Base-by-base conservation (phyloP, 75 land plant species). In the Larix kaempferi region DNA sequence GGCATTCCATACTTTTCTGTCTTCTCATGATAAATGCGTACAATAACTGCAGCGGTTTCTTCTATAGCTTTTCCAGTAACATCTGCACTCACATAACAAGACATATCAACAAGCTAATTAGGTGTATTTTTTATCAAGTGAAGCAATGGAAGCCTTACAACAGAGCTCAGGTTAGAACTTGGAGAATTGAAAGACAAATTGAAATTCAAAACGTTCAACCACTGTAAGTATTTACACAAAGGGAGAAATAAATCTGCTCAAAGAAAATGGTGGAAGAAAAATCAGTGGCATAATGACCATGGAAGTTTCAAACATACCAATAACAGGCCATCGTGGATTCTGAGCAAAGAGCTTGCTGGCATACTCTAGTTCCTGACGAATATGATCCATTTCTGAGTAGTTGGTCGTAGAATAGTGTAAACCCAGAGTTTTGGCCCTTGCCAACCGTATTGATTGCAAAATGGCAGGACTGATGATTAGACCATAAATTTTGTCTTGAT, bases 41-140 rank as follows among this genome's bases (percentile, higher is more conserved):
- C 80, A 39, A 96, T 83, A n/a, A 96, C 87, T 16, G 99, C 98
- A 22, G 99, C 95, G 22, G 99, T 96, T 84, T 96, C 99, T 84
- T 96, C 99, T 44, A 96, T 92, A 26, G 98, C 99, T 76, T 94
- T 96, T 22, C 95, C 95, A 10, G 99, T 94, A 37, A 96, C 98
- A 76, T 96, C 99, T 96, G 92, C 73, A 76, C n/a, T 39, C 62
- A 59, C 29, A 74, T 56, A 54, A 55, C 19, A 74, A 26, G 15
- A 49, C 52, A 49, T 49, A 1, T 49, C 52, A 49, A 49, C 10
- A 49, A 49, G 10, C 11, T 8, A 49, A 49, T 7, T 49, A 49
- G 52, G 11, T 49, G 52, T 49, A 49, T 49, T 49, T 49, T 49
- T 49, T 7, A 49, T 10, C 52, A 49, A 49, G 11, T 49, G 52